phyloP scores from a whole-genome alignment of 129 eudicot species.

The Deinandra increscens region DNA sequence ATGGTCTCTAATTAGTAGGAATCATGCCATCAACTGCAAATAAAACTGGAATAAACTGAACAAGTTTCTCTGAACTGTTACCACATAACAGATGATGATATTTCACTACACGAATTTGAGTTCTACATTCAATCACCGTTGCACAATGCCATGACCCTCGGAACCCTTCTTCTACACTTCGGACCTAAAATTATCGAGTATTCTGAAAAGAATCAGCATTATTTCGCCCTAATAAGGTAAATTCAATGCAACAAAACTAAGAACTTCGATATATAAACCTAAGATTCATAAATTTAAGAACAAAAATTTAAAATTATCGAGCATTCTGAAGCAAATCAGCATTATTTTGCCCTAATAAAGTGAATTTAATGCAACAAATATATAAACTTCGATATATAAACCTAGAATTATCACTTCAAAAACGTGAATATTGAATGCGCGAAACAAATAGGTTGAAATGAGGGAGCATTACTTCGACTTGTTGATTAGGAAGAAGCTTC shows the following conservation, averaged over 20 bases:
- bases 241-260: not conserved
- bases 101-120: conserved; percentile 41
- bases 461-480: conserved; percentile 29
- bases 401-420: too few species aligned
- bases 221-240: not conserved
- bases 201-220: not conserved
- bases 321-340: not conserved
- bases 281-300: too few species aligned
- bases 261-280: too few species aligned
- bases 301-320: conserved; percentile 19
- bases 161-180: conserved; percentile 69
- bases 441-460: conserved; percentile 5
- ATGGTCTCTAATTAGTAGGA: conserved; percentile 5
- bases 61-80: conserved; percentile 31
- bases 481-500: conserved; percentile 30
- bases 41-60: conserved; percentile 44
- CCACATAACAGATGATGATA: conserved; percentile 49
- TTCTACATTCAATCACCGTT: conserved; percentile 34
- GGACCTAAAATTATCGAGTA: conserved; percentile 42
- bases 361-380: not conserved
- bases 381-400: too few species aligned
- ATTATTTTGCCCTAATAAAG: not conserved
- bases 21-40: conserved; percentile 48
- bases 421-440: not conserved
- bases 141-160: conserved; percentile 75